Percentiles rank a stretch among this genome's conserved stretches.
phyloP scores from a whole-genome alignment of 2,329 filamentous ascomycete genomes.

The Lachnellula occidentalis region DNA sequence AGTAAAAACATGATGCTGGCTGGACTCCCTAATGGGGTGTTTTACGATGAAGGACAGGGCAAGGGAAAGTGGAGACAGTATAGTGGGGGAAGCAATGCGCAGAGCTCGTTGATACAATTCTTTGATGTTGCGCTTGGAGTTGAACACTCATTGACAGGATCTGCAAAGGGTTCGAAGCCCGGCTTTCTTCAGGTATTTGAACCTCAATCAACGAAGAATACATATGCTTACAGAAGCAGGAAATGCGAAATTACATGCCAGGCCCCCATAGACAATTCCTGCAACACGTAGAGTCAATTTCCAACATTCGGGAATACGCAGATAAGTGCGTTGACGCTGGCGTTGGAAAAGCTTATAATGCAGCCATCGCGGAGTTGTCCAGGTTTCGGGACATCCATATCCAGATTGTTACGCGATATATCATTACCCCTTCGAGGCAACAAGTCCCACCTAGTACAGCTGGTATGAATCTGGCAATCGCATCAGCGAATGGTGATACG shows the following conservation, averaged over 20 bases:
- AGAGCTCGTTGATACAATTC: conserved; percentile 89
- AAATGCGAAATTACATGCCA: conserved; percentile 90
- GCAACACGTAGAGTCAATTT: conserved; percentile 59
- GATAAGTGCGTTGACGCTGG: conserved; percentile 38
- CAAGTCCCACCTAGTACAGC: conserved; percentile 38
- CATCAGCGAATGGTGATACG: conserved; percentile 21
- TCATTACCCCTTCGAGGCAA: conserved; percentile 68
- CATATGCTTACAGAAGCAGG: conserved; percentile 27
- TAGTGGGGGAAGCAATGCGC: conserved; percentile 88
- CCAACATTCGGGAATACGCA: conserved; percentile 70
- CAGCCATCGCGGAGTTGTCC: conserved; percentile 68
- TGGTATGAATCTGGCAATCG: conserved; percentile 33
- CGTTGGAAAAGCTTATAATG: conserved; percentile 61
- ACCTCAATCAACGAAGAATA: background rate
- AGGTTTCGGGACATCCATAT: conserved; percentile 81
- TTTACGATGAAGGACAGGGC: conserved; percentile 72
- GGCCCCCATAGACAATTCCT: conserved; percentile 77
- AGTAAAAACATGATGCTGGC: conserved; percentile 88
- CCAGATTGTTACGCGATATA: conserved; percentile 84
- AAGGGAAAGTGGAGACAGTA: conserved; percentile 66
- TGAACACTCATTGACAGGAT: conserved; percentile 54
- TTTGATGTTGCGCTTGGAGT: conserved; percentile 83
- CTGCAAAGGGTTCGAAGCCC: conserved; percentile 17
- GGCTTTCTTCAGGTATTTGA: conserved; percentile 20
- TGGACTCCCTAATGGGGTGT: conserved; percentile 75